phyloP scores from a whole-genome alignment of 805 yeast species.

The Candida ficus region DNA sequence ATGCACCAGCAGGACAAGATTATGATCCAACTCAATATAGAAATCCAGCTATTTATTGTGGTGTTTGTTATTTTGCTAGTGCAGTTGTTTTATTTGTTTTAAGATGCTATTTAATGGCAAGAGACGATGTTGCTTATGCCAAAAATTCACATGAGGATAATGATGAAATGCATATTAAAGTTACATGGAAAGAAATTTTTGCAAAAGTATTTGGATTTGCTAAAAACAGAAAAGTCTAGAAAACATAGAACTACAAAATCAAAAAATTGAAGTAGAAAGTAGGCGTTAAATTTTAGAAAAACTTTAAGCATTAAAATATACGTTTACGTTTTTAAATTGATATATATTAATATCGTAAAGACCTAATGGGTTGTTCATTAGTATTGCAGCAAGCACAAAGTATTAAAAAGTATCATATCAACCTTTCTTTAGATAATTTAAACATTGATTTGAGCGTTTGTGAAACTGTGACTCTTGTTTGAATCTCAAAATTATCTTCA shows the following conservation, averaged over 20 bases:
- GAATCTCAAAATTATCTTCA: slow-evolving; percentile 25
- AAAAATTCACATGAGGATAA: slow-evolving; percentile 23
- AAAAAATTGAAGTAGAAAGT: too few species aligned
- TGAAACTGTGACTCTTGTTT: slow-evolving; percentile 13
- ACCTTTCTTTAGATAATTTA: slow-evolving; percentile 9
- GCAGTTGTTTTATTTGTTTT: slow-evolving; percentile 36
- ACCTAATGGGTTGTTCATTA: too few species aligned
- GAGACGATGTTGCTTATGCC: slow-evolving; percentile 33
- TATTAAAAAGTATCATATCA: too few species aligned
- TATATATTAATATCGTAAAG: too few species aligned
- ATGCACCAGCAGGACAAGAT: slow-evolving; percentile 11
- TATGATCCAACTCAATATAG: slow-evolving; percentile 41
- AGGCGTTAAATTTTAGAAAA: too few species aligned
- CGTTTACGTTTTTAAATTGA: too few species aligned
- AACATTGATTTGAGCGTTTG: slow-evolving; percentile 7
- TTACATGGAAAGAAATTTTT: slow-evolving; percentile 4
- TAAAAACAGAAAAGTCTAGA: slow-evolving; percentile 7
- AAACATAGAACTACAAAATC: too few species aligned
- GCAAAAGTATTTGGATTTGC: slow-evolving; percentile 4
- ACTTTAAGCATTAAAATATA: too few species aligned
- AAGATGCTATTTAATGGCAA: slow-evolving; percentile 50
- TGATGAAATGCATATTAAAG: slow-evolving; percentile 16
- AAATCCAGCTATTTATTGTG: slow-evolving; percentile 56
- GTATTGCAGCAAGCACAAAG: too few species aligned
- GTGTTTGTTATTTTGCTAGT: slow-evolving; percentile 45